Evolutionary conservation across 768 basidiomycete genomes (phyloP), one percentile per base, ranked within the genome.

Genomic region (Agaricus sinodeliciosus): DNA sequence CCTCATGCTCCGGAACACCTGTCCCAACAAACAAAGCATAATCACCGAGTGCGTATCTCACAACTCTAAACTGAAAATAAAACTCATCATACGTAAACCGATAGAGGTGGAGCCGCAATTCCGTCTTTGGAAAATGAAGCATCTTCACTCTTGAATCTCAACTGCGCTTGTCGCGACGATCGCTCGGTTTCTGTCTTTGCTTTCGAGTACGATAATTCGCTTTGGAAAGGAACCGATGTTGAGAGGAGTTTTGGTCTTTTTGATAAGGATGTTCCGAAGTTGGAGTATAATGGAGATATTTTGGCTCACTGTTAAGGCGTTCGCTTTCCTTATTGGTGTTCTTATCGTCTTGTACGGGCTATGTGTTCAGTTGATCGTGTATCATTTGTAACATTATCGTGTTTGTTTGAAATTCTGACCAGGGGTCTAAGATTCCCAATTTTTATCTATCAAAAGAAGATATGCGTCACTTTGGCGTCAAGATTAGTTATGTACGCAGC

Each of bases 241-340:
- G 72, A 73, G 55, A 60, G 64, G 36, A 73, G 71, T 55, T 74
- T 74, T 56, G 71, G 71, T 2, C 64, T 72, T 4, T 67, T 22
- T 22, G 22, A 22, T 3, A 22, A 22, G 2, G 22, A 22, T 22
- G 3, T 64, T 37, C 67, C 64, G 4, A 71, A 71, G 55, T 48
- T 68, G 19, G 54, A 22, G 22, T 22, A 62, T 9, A 52, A 55
- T 27, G 60, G 59, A 4, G 62, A 64, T 54, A 59, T 65, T 16
- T 61, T 66, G 35, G 51, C 59, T 4, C 15, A 54, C 7, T 67
- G 66, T 48, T 65, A 50, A 31, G 11, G 31, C 31, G 31, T 11
- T 31, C 22, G 3, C 22, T 22, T 22, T 22, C 22, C 22, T 22
- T 2, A 22, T 22, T 22, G 22, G 22, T 22, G 1, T 22, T 3